phyloP scores from a whole-genome alignment of 352 stramenopile genomes.

The Phytopythium litorale region DNA sequence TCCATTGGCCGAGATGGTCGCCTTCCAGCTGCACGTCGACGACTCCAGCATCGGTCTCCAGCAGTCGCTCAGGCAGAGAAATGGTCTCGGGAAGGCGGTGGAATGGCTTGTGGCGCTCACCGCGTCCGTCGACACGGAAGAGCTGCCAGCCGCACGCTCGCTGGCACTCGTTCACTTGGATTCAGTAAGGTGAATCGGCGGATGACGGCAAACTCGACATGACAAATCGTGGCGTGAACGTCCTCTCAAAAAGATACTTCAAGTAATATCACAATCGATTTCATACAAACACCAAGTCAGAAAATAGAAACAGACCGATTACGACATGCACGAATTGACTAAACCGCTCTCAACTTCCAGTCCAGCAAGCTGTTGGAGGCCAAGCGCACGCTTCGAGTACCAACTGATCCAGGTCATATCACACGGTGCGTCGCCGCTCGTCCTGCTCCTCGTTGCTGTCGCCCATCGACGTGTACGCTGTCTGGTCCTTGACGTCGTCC shows the following conservation, averaged over 20 bases:
- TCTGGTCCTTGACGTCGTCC: background rate
- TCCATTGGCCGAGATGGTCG: background rate
- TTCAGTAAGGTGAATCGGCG: background rate
- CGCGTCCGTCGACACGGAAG: background rate
- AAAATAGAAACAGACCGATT: background rate
- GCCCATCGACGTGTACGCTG: background rate
- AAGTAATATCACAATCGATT: background rate
- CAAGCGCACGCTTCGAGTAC: no score
- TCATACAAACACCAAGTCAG: background rate
- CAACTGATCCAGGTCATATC: background rate
- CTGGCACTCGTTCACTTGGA: background rate
- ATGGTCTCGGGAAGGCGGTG: background rate
- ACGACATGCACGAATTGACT: background rate
- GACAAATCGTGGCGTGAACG: background rate
- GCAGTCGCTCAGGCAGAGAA: background rate
- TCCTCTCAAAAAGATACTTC: background rate
- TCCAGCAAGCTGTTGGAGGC: background rate
- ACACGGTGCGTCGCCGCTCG: background rate
- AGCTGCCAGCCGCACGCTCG: background rate
- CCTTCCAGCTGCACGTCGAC: conserved; percentile 9
- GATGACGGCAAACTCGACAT: background rate
- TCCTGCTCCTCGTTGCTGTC: background rate
- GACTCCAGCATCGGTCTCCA: background rate
- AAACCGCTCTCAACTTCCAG: no score
- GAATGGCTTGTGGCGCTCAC: background rate